These are phyloP conservation scores for Coniferiporia weirii DNA, from an alignment of 1,284 basidiomycete genomes.

Conservation along the genomic window DNA sequence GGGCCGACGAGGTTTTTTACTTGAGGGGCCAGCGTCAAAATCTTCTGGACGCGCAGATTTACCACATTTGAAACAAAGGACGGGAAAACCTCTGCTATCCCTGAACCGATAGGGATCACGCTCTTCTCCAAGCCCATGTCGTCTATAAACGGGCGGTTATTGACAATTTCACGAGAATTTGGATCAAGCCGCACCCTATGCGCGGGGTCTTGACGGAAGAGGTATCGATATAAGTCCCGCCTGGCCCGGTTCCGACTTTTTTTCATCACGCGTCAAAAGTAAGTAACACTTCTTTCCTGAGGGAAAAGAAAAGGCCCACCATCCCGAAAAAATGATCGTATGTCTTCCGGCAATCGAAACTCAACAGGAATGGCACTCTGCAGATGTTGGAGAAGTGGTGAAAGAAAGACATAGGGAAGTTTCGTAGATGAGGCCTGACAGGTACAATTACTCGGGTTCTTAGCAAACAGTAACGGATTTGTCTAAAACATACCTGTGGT, in stretches of 20 bases:
- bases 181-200: conserved; percentile 56
- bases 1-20: conserved; percentile 50
- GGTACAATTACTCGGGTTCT: conserved; percentile 15
- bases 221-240: conserved; percentile 74
- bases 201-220: conserved; percentile 74
- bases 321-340: conserved; percentile 83
- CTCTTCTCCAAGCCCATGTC: conserved; percentile 85
- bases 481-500: conserved; percentile 49
- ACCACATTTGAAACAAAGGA: conserved; percentile 88
- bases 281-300: conserved; percentile 14
- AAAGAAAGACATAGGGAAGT: conserved; percentile 56
- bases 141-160: conserved; percentile 43
- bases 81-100: conserved; percentile 76
- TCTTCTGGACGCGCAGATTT: conserved; percentile 64
- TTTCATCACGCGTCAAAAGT: not conserved
- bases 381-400: conserved; percentile 64
- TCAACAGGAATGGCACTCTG: conserved; percentile 68
- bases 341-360: conserved; percentile 86
- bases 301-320: conserved; percentile 40
- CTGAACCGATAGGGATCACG: conserved; percentile 86
- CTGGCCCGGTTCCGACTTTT: conserved; percentile 65
- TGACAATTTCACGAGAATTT: conserved; percentile 17
- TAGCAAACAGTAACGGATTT: conserved; percentile 20
- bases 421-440: conserved; percentile 60
- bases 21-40: conserved; percentile 43